phyloP scores from a whole-genome alignment of 139 green algal genomes.

The Chlorella sp. region DNA sequence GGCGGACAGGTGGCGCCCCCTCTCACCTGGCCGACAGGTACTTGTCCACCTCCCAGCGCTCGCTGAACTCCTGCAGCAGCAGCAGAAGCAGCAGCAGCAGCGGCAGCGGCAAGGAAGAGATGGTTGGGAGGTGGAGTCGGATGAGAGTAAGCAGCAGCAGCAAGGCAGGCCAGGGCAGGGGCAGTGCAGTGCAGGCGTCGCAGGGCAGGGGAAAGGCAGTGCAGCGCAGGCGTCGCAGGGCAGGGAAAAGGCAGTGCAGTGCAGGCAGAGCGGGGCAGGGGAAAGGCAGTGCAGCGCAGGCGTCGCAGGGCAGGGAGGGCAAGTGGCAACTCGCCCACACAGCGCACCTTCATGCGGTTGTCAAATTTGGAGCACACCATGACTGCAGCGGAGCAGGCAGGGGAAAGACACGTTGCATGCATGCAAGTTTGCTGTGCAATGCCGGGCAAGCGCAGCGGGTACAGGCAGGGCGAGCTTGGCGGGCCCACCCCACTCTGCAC shows the following conservation, averaged over 20 bases:
- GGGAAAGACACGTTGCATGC: neutral
- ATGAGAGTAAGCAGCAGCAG: neutral
- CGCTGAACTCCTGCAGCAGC: conserved; percentile 76
- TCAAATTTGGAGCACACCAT: conserved; percentile 97
- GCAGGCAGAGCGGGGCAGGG: neutral
- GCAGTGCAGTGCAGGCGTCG: neutral
- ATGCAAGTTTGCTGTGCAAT: neutral
- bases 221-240: neutral
- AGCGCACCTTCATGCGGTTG: conserved; percentile 83
- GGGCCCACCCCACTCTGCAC: too few relatives aligned
- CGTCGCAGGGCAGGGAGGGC: neutral
- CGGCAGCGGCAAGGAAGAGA: too few relatives aligned
- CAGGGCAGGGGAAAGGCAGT: neutral
- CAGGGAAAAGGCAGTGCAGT: neutral
- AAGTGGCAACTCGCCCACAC: neutral
- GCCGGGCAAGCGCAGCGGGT: neutral
- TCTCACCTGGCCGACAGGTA: conserved; percentile 79
- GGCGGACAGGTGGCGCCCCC: neutral
- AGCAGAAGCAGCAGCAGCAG: neutral
- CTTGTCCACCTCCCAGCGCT: conserved; percentile 95
- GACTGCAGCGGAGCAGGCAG: conserved; percentile 56
- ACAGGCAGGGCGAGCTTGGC: too few relatives aligned
- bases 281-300: neutral
- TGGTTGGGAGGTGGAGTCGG: too few relatives aligned
- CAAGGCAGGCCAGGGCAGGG: neutral